phyloP scores from a whole-genome alignment of 164 flowering plant genomes.

The Liriodendron chinense region DNA sequence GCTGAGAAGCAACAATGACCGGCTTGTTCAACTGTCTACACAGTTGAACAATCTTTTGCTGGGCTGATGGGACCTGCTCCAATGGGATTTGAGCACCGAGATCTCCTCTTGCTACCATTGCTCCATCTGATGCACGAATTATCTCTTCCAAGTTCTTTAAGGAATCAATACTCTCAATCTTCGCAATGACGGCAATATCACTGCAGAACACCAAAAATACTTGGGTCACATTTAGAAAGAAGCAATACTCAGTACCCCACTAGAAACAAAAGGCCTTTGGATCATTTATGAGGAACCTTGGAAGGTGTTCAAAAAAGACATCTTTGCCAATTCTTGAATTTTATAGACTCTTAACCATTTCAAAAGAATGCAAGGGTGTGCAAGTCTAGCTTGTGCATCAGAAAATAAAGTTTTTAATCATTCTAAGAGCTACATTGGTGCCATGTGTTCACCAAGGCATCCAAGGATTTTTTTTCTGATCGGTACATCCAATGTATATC shows the following conservation, averaged over 20 bases:
- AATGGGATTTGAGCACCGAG: conserved; percentile 96
- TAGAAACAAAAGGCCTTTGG: too few relatives aligned
- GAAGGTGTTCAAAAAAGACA: too few relatives aligned
- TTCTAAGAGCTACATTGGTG: too few relatives aligned
- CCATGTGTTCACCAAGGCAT: too few relatives aligned
- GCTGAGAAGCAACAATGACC: conserved; percentile 93
- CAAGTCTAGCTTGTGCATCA: too few relatives aligned
- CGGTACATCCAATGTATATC: too few relatives aligned
- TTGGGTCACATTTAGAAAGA: background rate
- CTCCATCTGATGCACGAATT: conserved; percentile 88
- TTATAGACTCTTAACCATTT: too few relatives aligned
- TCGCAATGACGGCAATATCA: conserved; percentile 82
- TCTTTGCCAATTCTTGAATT: too few relatives aligned
- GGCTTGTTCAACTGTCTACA: conserved; percentile 92
- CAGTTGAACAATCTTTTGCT: conserved; percentile 71
- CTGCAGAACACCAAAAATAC: conserved; percentile 30
- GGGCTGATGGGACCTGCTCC: conserved; percentile 97
- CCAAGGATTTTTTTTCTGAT: too few relatives aligned
- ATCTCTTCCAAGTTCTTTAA: conserved; percentile 87
- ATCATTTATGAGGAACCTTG: too few relatives aligned
- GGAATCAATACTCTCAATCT: conserved; percentile 95
- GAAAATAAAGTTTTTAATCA: too few relatives aligned
- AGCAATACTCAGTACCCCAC: background rate
- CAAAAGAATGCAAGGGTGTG: too few relatives aligned
- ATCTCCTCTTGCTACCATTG: conserved; percentile 99